These are phyloP conservation scores for Aureobasidium namibiae DNA, from an alignment of 2,329 filamentous ascomycete species.

Conservation along the genomic window DNA sequence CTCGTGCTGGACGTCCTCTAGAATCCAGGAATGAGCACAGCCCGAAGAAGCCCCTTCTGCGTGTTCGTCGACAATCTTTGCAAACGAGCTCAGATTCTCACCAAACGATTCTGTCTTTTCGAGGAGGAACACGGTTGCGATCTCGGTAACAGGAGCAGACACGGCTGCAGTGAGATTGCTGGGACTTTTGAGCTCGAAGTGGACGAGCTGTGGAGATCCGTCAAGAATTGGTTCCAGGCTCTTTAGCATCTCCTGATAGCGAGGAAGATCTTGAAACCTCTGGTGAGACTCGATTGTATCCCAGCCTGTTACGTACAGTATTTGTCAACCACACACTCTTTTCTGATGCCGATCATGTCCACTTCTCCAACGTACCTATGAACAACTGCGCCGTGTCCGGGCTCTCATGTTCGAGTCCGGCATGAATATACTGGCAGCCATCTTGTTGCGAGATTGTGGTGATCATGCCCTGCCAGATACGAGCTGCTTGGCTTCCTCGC, in stretches of 20 bases:
- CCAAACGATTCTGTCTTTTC: conserved; percentile 26
- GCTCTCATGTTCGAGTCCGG: conserved; percentile 33
- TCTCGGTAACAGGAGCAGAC: conserved; percentile 42
- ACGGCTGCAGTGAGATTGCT: conserved; percentile 18
- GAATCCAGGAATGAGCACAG: conserved; percentile 28
- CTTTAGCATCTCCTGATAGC: conserved; percentile 33
- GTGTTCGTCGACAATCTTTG: conserved; percentile 25
- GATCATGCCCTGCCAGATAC: conserved; percentile 26
- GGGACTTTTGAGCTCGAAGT: conserved; percentile 26
- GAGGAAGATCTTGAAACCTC: conserved; percentile 29
- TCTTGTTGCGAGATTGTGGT: conserved; percentile 28
- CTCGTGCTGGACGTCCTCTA: conserved; percentile 23
- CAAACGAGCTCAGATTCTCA: conserved; percentile 31
- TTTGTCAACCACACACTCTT: background rate
- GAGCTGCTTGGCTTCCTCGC: conserved; percentile 21
- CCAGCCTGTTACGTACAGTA: conserved; percentile 35
- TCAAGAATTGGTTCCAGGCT: conserved; percentile 24
- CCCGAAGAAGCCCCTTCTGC: conserved; percentile 23
- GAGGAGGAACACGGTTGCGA: conserved; percentile 38
- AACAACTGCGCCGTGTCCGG: conserved; percentile 29
- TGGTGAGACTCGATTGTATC: conserved; percentile 31
- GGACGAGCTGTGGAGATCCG: conserved; percentile 24
- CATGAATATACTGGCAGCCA: conserved; percentile 30
- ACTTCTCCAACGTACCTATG: conserved; percentile 28
- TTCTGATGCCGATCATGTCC: background rate